phyloP scores from a whole-genome alignment of 805 yeast genomes.

The Hemisphaericaspora nanyangensis region DNA sequence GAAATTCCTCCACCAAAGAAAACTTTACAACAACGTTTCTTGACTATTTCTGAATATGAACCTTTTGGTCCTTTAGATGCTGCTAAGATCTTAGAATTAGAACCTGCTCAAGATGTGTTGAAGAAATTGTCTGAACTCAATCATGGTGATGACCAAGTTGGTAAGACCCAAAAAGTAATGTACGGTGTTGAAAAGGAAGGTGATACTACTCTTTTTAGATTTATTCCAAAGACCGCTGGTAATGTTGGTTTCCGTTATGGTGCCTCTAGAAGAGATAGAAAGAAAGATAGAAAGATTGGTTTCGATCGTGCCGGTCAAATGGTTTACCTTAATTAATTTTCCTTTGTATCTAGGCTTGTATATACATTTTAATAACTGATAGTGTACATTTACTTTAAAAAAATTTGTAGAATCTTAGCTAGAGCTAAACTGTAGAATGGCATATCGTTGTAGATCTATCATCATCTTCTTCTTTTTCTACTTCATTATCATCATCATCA shows the following conservation, averaged over 20 bases:
- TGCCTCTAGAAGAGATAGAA: slow-evolving; percentile 81
- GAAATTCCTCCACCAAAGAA: slow-evolving; percentile 90
- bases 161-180: slow-evolving; percentile 26
- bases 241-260: slow-evolving; percentile 91
- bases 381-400: background rate
- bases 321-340: slow-evolving; percentile 22
- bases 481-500: no score
- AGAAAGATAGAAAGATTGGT: slow-evolving; percentile 74
- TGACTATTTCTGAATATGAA: slow-evolving; percentile 89
- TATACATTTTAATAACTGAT: background rate
- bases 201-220: slow-evolving; percentile 69
- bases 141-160: slow-evolving; percentile 12
- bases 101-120: slow-evolving; percentile 82
- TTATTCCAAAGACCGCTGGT: slow-evolving; percentile 76
- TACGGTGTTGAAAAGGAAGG: slow-evolving; percentile 62
- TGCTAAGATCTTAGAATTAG: slow-evolving; percentile 74
- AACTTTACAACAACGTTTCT: slow-evolving; percentile 75
- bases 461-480: no score
- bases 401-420: no score
- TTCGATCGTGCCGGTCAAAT: slow-evolving; percentile 66
- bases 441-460: no score
- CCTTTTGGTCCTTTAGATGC: slow-evolving; percentile 97
- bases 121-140: slow-evolving; percentile 55
- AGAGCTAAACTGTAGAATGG: no score
- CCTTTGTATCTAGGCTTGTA: slow-evolving; percentile 1